Evolutionary conservation across 208 protist species (phyloP), one percentile per base, ranked within the genome.

Genomic region (Wallacemonas sp.): DNA sequence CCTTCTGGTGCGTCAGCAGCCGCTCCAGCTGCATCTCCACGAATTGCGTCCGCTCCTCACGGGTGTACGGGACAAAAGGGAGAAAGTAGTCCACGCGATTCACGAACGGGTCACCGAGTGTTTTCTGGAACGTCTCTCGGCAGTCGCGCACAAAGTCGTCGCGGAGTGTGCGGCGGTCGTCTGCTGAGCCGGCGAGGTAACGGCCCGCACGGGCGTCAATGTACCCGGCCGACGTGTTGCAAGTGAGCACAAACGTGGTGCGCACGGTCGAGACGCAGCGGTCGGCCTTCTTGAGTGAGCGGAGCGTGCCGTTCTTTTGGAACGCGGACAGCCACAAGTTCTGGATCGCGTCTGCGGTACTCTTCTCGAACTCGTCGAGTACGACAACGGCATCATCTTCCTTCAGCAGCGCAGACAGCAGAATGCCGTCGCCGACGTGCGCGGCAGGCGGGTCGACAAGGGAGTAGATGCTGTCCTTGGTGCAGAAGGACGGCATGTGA

Each of bases 311-410:
- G 49, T 91, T 78, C 64, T 92, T 92, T 68, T 93, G 87, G 74
- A 95, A 95, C 1, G 90, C 90, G 1, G 90, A 93, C 2, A 95
- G 79, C 87, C 86, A 95, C 48, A 95, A 52, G 58, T 95, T 85
- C 61, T 95, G 82, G 48, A 95, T 82, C 0, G 90, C 78, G 23
- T 90, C 82, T 1, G 85, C 83, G 11, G 87, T 84, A 60, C 83
- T 78, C 70, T 95, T 95, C 61, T 95, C 90, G 41, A 95, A 93
- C 56, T 95, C 90, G 65, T 95, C 90, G 46, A 95, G 81, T 36
- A 95, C 85, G 0, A 95, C 84, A 23, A 95, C 84, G 0, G 90
- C 86, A 52, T 93, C 83, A 5, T 69, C 58, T 61, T 88, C 69
- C 27, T 73, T 65, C 32, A 80, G 70, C 33, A 95, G 68, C 4